Evolutionary conservation across 768 basidiomycete species (phyloP).

Genomic region (Serpula lacrymans): DNA sequence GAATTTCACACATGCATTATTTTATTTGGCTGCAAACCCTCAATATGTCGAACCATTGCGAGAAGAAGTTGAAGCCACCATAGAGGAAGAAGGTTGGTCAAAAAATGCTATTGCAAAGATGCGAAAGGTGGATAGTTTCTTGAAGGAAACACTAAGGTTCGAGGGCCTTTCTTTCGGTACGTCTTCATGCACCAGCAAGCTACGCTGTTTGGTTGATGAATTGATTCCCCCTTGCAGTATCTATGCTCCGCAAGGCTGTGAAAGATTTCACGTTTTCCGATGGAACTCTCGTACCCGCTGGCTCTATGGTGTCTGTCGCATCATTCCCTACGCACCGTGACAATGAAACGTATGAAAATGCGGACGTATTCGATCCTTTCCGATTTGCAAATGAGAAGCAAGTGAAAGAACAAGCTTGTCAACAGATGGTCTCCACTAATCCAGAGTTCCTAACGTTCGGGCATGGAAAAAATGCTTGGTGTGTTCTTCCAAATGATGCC

Average conservation of each 20-base stretch:
- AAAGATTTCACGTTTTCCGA: constrained; percentile 42
- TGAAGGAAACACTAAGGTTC: constrained; percentile 26
- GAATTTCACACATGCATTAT: constrained; percentile 25
- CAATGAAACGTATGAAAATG: too few species aligned
- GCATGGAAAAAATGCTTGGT: constrained; percentile 33
- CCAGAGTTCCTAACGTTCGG: constrained; percentile 34
- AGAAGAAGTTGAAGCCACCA: constrained; percentile 24
- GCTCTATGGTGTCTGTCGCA: too few species aligned
- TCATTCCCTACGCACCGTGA: too few species aligned
- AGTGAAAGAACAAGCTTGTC: too few species aligned
- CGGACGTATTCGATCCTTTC: too few species aligned
- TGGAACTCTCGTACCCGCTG: constrained; percentile 38
- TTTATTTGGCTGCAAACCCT: constrained; percentile 27
- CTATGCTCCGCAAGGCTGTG: constrained; percentile 28
- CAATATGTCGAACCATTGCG: constrained; percentile 26
- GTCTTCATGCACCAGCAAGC: constrained; percentile 8
- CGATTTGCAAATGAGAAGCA: too few species aligned
- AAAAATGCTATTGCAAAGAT: constrained; percentile 16
- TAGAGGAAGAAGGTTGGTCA: constrained; percentile 14
- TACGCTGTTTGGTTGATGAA: neutral
- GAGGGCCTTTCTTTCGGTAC: constrained; percentile 18
- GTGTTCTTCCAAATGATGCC: constrained; percentile 10
- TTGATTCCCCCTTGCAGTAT: constrained; percentile 12
- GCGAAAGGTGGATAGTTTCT: constrained; percentile 31
- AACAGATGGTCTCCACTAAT: constrained; percentile 27